Conservation (phyloP, 306 rosid species). For the Vigna mungo region DNA sequence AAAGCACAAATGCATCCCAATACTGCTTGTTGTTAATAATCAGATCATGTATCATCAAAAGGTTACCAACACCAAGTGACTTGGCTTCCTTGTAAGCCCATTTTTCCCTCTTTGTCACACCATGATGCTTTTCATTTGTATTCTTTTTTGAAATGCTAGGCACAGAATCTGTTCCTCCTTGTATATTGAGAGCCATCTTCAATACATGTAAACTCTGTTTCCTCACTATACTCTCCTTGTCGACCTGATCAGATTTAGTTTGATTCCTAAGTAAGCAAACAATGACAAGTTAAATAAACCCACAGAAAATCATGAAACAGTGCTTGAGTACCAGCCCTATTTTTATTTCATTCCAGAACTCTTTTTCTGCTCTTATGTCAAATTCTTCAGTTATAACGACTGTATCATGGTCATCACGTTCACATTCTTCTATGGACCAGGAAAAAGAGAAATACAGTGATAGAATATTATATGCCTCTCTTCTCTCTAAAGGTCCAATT, state of each 20-base stretch:
- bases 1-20: constrained; percentile 88
- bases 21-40: constrained; percentile 61
- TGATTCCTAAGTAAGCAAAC: constrained; percentile 40
- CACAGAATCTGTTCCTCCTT: constrained; percentile 47
- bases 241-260: constrained; percentile 67
- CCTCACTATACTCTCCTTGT: constrained; percentile 83
- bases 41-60: constrained; percentile 55
- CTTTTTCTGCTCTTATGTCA: constrained; percentile 73
- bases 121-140: constrained; percentile 42
- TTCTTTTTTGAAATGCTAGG: constrained; percentile 48
- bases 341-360: constrained; percentile 87
- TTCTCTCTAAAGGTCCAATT: constrained; percentile 77
- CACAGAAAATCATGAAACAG: constrained; percentile 39
- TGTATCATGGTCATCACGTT: constrained; percentile 52
- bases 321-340: constrained; percentile 78
- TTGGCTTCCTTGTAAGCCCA: constrained; percentile 92
- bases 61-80: constrained; percentile 83
- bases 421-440: constrained; percentile 55
- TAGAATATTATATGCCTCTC: constrained; percentile 81
- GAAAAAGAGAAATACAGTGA: constrained; percentile 78
- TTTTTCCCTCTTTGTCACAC: constrained; percentile 75
- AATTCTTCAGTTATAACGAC: constrained; percentile 50
- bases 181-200: constrained; percentile 60
- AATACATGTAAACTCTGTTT: constrained; percentile 84
- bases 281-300: constrained; percentile 37